phyloP scores from a whole-genome alignment of 129 eudicot genomes.

The Gnaphalium uliginosum region DNA sequence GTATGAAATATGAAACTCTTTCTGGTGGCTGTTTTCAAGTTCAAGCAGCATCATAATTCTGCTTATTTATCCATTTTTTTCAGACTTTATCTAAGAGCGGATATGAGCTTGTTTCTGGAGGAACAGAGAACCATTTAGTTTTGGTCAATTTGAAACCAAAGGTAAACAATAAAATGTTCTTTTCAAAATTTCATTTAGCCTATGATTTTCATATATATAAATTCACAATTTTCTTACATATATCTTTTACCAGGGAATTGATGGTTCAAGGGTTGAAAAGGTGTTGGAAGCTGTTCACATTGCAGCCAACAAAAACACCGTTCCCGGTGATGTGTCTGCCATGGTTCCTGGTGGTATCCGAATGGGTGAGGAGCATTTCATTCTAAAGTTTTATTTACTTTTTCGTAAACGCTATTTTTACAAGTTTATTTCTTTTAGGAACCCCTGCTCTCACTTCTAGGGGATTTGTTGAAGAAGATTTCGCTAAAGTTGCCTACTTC shows the following conservation, averaged over 20 bases:
- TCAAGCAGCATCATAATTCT: conserved; percentile 5
- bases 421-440: conserved; percentile 41
- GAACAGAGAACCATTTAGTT: conserved; percentile 97
- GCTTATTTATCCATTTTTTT: conserved; percentile 13
- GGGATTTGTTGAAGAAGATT: conserved; percentile 96
- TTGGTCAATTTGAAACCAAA: conserved; percentile 85
- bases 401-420: neutral
- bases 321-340: conserved; percentile 99
- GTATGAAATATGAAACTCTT: conserved; percentile 30
- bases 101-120: conserved; percentile 98
- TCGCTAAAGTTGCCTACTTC: conserved; percentile 92
- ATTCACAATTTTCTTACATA: neutral
- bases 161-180: conserved; percentile 40
- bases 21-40: neutral
- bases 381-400: neutral
- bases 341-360: conserved; percentile 99
- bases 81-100: conserved; percentile 77
- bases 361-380: conserved; percentile 57
- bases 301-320: conserved; percentile 95
- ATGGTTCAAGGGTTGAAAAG: conserved; percentile 98
- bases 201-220: neutral
- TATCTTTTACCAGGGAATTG: conserved; percentile 67
- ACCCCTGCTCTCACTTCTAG: conserved; percentile 99
- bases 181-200: neutral
- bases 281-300: conserved; percentile 97